Evolutionary conservation across 83 land plant species (phyloP), one percentile per base, ranked within the genome.

Genomic region (Picea mariana): DNA sequence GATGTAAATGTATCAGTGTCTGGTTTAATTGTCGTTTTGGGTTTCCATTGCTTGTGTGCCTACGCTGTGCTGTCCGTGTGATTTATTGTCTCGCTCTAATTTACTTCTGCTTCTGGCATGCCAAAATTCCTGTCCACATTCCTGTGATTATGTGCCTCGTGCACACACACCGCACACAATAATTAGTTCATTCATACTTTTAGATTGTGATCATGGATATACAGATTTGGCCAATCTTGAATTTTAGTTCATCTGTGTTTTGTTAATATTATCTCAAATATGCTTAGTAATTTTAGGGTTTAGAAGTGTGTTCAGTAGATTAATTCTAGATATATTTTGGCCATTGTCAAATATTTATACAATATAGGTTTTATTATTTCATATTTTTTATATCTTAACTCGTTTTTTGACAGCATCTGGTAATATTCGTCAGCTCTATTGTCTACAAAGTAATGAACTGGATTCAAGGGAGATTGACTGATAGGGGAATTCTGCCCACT

Each of bases 401-500:
- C 18, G 16, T 49, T 77, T 7, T 78, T n/a, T 73, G 31, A 67
- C 94, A 92, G 94, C 91, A n/a, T 85, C 94, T 23, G 94, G 94
- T 77, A 90, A 92, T 77, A 90, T 92, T 67, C 90, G 92, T 66
- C 94, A 92, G 87, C 89, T 92, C 16, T 92, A 88, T 79, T 92
- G 86, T 68, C 80, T 88, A 24, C 92, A 92, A 78, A 86, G 87
- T 44, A 38, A n/a, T 69, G 75, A 69, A 69, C 75, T 69, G 75
- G 75, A 69, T 69, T 69, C 75, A 1, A 40, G 47, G 47, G 75
- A 44, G 17, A 69, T 69, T 69, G 75, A 69, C 42, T 69, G 75
- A 69, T 16, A 13, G 16, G 17, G 47, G 38, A 40, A 3, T 34
- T 69, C 75, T 69, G 34, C 75, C 75, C 75, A 34, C 42, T 68